Conservation (phyloP, 352 stramenopile species). For the Phytophthora pistaciae region DNA sequence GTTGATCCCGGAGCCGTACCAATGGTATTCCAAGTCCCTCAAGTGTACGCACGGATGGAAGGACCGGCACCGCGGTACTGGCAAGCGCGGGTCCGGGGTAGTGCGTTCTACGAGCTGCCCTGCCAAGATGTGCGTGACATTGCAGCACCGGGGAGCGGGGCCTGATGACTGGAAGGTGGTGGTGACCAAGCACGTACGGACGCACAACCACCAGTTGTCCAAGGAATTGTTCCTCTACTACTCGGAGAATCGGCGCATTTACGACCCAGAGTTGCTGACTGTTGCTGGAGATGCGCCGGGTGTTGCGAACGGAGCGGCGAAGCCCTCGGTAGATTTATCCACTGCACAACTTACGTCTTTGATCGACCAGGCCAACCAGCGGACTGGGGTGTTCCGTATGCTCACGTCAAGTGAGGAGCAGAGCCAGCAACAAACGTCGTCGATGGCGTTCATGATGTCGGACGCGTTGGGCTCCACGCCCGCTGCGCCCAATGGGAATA, state of each 20-base stretch:
- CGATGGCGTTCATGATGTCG: constrained; percentile 19
- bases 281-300: constrained; percentile 24
- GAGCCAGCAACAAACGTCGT: constrained; percentile 25
- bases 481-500: constrained; percentile 5
- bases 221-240: constrained; percentile 83
- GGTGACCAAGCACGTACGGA: constrained; percentile 76
- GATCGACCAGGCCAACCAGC: constrained; percentile 31
- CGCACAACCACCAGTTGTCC: constrained; percentile 79
- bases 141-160: constrained; percentile 56
- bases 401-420: constrained; percentile 26
- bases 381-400: constrained; percentile 23
- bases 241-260: constrained; percentile 81
- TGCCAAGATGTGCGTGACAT: constrained; percentile 83
- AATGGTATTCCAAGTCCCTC: constrained; percentile 87
- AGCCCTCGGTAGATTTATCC: constrained; percentile 8
- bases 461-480: constrained; percentile 10
- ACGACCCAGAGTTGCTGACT: constrained; percentile 72
- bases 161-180: constrained; percentile 71
- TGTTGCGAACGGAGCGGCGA: neutral
- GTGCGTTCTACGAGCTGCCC: constrained; percentile 76
- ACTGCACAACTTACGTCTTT: constrained; percentile 24
- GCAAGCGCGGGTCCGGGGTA: constrained; percentile 69
- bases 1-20: constrained; percentile 68
- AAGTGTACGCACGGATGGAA: constrained; percentile 88
- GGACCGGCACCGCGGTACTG: constrained; percentile 64